Evolutionary conservation across 2,329 filamentous ascomycete species (phyloP).

Genomic region (Aspergillus pseudoglaucus): DNA sequence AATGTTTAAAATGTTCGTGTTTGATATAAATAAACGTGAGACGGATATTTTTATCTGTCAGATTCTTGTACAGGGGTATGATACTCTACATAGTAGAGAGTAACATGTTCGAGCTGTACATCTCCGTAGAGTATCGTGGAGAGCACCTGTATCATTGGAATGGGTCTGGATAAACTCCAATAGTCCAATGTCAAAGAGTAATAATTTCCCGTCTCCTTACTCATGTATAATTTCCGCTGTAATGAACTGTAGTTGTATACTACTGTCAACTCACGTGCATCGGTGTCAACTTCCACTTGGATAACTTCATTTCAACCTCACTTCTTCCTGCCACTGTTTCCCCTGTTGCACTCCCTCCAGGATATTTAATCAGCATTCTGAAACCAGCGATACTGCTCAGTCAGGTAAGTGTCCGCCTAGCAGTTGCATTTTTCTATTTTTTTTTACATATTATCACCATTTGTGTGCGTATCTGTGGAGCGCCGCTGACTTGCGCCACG

Average conservation of each 20-base stretch:
- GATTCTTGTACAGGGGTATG: not conserved
- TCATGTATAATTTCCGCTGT: too few relatives aligned
- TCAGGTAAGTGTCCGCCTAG: too few relatives aligned
- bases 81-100: not conserved
- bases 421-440: not conserved
- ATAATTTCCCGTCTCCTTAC: too few relatives aligned
- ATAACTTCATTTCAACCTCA: too few relatives aligned
- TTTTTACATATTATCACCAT: not conserved
- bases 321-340: too few relatives aligned
- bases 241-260: too few relatives aligned
- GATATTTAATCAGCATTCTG: too few relatives aligned
- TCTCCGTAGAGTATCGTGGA: not conserved
- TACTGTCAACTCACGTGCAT: too few relatives aligned
- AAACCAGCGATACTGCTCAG: too few relatives aligned
- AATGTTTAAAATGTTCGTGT: not conserved
- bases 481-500: constrained; percentile 5
- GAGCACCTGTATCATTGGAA: not conserved
- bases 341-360: too few relatives aligned
- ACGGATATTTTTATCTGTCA: not conserved
- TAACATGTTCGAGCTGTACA: not conserved
- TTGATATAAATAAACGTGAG: not conserved
- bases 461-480: not conserved
- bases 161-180: not conserved
- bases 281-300: too few relatives aligned
- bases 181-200: not conserved